Evolutionary conservation across 1,139 yeast species (phyloP).

Genomic region (Yamadazyma blattariae): DNA sequence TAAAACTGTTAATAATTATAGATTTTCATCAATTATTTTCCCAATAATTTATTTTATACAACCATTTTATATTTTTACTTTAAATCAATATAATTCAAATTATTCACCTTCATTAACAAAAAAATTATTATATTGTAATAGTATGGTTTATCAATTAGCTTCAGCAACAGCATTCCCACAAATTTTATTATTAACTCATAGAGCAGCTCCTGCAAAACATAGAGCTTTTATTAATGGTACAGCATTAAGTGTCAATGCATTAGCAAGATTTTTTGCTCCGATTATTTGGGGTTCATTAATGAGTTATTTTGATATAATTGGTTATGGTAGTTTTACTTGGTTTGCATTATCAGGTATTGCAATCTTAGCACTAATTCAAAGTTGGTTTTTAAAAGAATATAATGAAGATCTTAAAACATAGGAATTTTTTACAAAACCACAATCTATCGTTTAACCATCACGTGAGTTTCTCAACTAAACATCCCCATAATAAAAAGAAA

Average conservation of each 20-base stretch:
- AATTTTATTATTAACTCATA: constrained; percentile 38
- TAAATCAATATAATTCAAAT: constrained; percentile 25
- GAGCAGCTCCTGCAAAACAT: constrained; percentile 46
- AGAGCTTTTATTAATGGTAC: constrained; percentile 52
- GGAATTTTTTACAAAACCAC: no score
- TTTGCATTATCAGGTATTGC: constrained; percentile 38
- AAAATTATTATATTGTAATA: constrained; percentile 19
- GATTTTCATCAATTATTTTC: constrained; percentile 38
- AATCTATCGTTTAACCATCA: no score
- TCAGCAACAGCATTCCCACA: constrained; percentile 18
- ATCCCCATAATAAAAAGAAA: no score
- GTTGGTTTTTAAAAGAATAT: constrained; percentile 28
- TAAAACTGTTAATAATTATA: constrained; percentile 44
- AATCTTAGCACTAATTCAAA: constrained; percentile 26
- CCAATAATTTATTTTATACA: constrained; percentile 47
- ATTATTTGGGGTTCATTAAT: constrained; percentile 56
- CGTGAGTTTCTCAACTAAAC: no score
- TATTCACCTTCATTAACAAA: constrained; percentile 24
- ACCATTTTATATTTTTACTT: constrained; percentile 50
- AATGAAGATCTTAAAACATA: constrained; percentile 17
- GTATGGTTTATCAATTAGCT: constrained; percentile 37
- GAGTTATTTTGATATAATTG: constrained; percentile 42
- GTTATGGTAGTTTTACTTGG: constrained; percentile 53
- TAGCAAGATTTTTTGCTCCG: constrained; percentile 61
- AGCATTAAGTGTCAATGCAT: constrained; percentile 47